Percentiles rank a stretch among this genome's conserved stretches.
These are phyloP conservation scores for Spergularia bocconei DNA, from an alignment of 148 eudicot genomes.

Conservation along the genomic window DNA sequence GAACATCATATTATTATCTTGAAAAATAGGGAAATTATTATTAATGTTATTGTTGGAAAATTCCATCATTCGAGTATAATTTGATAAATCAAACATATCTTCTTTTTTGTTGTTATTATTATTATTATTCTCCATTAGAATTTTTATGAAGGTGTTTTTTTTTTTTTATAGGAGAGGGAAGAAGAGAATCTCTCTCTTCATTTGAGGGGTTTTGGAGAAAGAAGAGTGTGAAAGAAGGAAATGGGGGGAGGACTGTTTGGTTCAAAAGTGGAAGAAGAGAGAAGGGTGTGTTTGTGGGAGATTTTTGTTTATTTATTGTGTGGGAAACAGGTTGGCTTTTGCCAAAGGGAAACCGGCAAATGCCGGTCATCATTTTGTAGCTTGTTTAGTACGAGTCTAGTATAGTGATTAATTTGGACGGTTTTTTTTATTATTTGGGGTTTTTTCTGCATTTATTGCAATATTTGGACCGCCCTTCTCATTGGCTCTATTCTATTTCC, in stretches of 20 bases:
- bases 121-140: conserved; percentile 11
- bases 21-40: not conserved
- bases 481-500: conserved; percentile 21
- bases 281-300: not conserved
- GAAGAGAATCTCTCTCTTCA: conserved; percentile 23
- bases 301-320: conserved; percentile 25
- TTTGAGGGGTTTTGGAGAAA: conserved; percentile 10
- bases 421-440: conserved; percentile 12
- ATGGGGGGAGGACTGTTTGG: conserved; percentile 19
- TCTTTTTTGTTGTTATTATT: not conserved
- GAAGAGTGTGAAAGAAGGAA: conserved; percentile 15
- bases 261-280: conserved; percentile 8
- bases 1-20: not conserved
- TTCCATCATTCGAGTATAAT: not conserved
- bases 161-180: too few relatives aligned
- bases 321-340: conserved; percentile 44
- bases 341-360: conserved; percentile 41
- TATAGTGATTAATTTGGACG: conserved; percentile 13
- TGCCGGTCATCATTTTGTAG: conserved; percentile 34
- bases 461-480: conserved; percentile 20
- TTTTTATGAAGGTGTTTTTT: not conserved
- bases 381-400: conserved; percentile 26
- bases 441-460: conserved; percentile 18
- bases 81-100: not conserved
- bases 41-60: not conserved